Conservation (phyloP, 2,329 filamentous ascomycete genomes). For the Fusarium sp. region DNA sequence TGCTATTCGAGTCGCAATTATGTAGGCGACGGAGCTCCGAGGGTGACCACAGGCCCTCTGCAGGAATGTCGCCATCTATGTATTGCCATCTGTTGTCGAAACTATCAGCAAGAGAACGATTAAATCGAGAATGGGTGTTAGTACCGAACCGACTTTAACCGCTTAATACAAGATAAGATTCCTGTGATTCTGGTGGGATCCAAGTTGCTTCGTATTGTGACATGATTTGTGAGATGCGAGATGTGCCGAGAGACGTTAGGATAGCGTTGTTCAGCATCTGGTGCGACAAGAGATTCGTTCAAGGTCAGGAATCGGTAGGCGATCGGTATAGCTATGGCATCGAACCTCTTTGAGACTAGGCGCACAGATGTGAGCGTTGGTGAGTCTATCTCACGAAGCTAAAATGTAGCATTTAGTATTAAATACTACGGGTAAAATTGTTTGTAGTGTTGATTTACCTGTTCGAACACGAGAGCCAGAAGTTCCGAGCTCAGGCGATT, state of each 20-base stretch:
- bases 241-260: slow-evolving; percentile 48
- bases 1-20: slow-evolving; percentile 41
- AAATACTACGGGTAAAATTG: not conserved
- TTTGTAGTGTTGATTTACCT: slow-evolving; percentile 44
- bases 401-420: slow-evolving; percentile 19
- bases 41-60: slow-evolving; percentile 46
- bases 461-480: slow-evolving; percentile 51
- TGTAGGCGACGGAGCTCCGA: slow-evolving; percentile 49
- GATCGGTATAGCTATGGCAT: slow-evolving; percentile 54
- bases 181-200: slow-evolving; percentile 47
- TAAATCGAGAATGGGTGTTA: not conserved
- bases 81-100: slow-evolving; percentile 50
- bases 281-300: slow-evolving; percentile 49
- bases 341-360: slow-evolving; percentile 50
- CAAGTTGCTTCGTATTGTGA: slow-evolving; percentile 52
- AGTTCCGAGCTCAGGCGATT: slow-evolving; percentile 54
- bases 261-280: slow-evolving; percentile 45
- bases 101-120: slow-evolving; percentile 13
- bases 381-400: slow-evolving; percentile 52
- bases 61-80: slow-evolving; percentile 41
- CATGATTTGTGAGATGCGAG: slow-evolving; percentile 50
- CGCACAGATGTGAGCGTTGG: slow-evolving; percentile 47
- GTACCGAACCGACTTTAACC: slow-evolving; percentile 53
- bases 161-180: slow-evolving; percentile 47
- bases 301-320: slow-evolving; percentile 51